These are phyloP conservation scores for Chytriomyces hyalinus DNA, from an alignment of 192 early-diverging fungal species.

Conservation along the genomic window DNA sequence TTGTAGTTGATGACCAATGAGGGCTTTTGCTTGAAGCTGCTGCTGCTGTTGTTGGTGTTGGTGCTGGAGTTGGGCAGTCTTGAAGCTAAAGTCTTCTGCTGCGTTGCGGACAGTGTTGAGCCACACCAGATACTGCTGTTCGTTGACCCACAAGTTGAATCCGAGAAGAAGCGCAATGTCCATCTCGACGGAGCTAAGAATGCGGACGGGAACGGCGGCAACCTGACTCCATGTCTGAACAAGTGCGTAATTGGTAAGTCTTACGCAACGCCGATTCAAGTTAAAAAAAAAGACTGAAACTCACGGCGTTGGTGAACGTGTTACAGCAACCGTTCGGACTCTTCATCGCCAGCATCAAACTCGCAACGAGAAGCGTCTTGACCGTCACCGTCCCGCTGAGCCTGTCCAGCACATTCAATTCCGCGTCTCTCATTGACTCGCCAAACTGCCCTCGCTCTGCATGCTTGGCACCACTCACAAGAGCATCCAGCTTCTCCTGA, in stretches of 20 bases:
- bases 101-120: slow-evolving; percentile 7
- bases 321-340: slow-evolving; percentile 30
- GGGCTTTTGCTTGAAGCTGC: neutral
- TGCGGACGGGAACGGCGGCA: neutral
- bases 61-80: neutral
- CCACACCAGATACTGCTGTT: slow-evolving; percentile 8
- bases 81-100: slow-evolving; percentile 2
- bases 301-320: slow-evolving; percentile 31
- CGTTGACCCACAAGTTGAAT: slow-evolving; percentile 24
- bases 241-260: neutral
- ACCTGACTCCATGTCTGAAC: slow-evolving; percentile 25
- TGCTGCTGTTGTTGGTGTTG: neutral
- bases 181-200: slow-evolving; percentile 22
- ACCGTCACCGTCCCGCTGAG: neutral
- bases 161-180: slow-evolving; percentile 18
- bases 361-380: slow-evolving; percentile 10
- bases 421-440: neutral
- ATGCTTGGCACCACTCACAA: neutral
- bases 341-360: slow-evolving; percentile 38
- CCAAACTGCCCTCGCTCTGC: too few species aligned
- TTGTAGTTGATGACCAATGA: neutral
- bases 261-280: neutral
- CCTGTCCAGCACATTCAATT: neutral
- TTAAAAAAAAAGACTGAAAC: neutral
- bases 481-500: neutral